These are phyloP conservation scores for Cladosporium colombiae DNA, from an alignment of 2,329 filamentous ascomycete genomes.

Conservation along the genomic window DNA sequence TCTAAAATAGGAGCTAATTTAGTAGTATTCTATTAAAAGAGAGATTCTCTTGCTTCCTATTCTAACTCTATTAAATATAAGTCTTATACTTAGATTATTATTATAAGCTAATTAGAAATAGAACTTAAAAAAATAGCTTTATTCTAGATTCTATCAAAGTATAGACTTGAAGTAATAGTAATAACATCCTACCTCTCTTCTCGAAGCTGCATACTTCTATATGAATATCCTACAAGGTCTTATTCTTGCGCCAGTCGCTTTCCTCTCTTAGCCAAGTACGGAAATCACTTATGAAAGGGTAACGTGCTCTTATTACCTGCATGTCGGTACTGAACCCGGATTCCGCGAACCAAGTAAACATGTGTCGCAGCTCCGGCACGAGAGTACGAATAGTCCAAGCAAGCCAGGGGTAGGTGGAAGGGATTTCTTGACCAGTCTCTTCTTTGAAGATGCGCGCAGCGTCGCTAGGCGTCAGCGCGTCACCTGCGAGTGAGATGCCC, in stretches of 20 bases:
- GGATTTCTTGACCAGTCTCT: conserved; percentile 47
- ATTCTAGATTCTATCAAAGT: too few species aligned
- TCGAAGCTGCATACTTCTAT: background rate
- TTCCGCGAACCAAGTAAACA: conserved; percentile 51
- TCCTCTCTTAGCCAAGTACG: conserved; percentile 51
- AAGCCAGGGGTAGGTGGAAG: conserved; percentile 38
- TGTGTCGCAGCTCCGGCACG: conserved; percentile 37
- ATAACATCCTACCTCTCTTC: background rate
- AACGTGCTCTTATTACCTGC: conserved; percentile 41
- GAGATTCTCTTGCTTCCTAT: too few species aligned
- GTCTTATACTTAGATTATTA: too few species aligned
- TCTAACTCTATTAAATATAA: too few species aligned
- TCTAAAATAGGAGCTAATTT: too few species aligned
- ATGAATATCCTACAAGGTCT: background rate
- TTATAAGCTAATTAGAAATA: too few species aligned
- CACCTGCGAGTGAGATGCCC: conserved; percentile 54
- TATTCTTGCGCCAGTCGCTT: conserved; percentile 41
- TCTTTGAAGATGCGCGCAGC: conserved; percentile 49
- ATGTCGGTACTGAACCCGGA: conserved; percentile 53
- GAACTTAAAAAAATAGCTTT: too few species aligned
- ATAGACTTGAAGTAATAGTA: background rate
- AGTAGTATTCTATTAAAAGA: too few species aligned
- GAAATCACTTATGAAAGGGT: conserved; percentile 51
- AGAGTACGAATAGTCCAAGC: conserved; percentile 26
- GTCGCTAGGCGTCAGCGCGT: conserved; percentile 52